Base-by-base conservation (phyloP, 202 grass and related monocot genomes). In the Zizania palustris region DNA sequence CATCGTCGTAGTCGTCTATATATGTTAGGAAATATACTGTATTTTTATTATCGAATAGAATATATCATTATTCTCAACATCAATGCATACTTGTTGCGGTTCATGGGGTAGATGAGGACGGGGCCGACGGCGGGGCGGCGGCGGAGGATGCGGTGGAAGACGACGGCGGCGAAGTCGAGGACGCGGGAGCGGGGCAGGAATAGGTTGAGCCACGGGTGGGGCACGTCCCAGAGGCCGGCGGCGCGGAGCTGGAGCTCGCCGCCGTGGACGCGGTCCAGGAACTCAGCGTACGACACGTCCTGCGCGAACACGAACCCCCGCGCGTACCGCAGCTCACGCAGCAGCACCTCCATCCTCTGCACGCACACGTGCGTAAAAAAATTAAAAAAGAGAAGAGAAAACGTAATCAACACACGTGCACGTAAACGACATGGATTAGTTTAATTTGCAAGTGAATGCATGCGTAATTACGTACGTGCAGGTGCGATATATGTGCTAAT, bases 181-280 rank as follows among this genome's bases (percentile, higher is more conserved):
- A 94, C 51, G 39, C 80, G 67, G 20, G 95, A 98, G 68, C 82
- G 85, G 4, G 95, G 87, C 28, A 98, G 11, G 78, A 98, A 98
- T 45, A 98, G 21, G 77, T 94, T 98, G 19, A 98, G 73, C 95
- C 91, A 98, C 1, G 91, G 95, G 74, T 98, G 95, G 7, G 91
- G 86, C 14, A 92, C 91, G 59, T 89, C 68, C 90, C 90, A 89
- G 3, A 65, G 80, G 1, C 88, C 83, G 14, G 9, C 21, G 39
- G 45, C 40, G 11, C 90, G 87, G 64, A 90, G 90, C 70, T 50
- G 82, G 40, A 58, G 36, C 84, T 97, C 93, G 65, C 85, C 90
- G 18, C 50, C 77, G 63, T 39, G 69, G 5, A 91, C 88, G 9
- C 91, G 84, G 43, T 93, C 84, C 1, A 97, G 86, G 77, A 97